Evolutionary conservation across 78 protist species (phyloP).

Genomic region (Bodo saltans): DNA sequence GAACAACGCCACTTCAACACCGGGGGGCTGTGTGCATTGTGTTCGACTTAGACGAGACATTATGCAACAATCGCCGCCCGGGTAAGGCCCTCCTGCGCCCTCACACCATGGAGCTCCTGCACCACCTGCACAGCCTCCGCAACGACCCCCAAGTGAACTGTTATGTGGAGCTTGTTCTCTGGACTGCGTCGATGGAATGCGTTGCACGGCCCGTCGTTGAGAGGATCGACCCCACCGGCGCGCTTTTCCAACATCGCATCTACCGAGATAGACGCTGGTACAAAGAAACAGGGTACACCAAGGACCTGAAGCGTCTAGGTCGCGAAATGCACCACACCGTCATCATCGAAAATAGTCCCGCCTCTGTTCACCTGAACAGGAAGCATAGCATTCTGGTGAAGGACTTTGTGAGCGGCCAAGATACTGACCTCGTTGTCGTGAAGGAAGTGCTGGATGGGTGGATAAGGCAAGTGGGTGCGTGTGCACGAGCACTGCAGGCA

Average conservation of each 20-base stretch:
- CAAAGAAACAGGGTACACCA: conserved; percentile 26
- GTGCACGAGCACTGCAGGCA: no score
- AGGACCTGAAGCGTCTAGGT: conserved; percentile 72
- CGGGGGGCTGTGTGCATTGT: no score
- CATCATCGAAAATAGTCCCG: conserved; percentile 82
- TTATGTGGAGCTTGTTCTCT: conserved; percentile 20
- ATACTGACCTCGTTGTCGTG: neutral
- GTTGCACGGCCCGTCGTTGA: neutral
- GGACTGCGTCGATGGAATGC: conserved; percentile 26
- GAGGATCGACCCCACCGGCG: conserved; percentile 10
- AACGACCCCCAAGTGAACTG: neutral
- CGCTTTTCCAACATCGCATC: neutral
- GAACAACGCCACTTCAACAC: no score
- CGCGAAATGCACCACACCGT: conserved; percentile 59
- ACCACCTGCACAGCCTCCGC: neutral
- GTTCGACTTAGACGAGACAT: conserved; percentile 28
- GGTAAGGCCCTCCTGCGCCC: conserved; percentile 8
- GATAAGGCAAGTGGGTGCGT: no score
- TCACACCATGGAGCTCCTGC: neutral
- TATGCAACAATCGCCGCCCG: conserved; percentile 1
- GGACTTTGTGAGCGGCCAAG: conserved; percentile 2
- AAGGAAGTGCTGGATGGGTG: neutral
- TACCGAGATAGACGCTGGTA: conserved; percentile 9
- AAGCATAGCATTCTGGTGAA: neutral
- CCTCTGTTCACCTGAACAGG: conserved; percentile 8